phyloP scores from a whole-genome alignment of 2,329 filamentous ascomycete species.

The Pseudogymnoascus pannorum region DNA sequence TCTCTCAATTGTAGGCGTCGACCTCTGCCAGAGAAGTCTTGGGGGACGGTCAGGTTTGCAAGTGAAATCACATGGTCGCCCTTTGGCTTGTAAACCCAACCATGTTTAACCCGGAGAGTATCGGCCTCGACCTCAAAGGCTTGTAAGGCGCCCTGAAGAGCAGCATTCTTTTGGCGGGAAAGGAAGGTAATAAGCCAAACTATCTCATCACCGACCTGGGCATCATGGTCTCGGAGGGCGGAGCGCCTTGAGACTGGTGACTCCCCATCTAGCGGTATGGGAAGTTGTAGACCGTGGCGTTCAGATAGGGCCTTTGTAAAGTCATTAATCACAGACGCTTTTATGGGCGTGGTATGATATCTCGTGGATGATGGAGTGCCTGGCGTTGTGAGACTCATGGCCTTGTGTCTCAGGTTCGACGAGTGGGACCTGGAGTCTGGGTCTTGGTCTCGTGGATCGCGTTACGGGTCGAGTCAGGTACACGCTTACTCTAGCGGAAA shows the following conservation, averaged over 20 bases:
- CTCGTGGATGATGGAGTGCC: not conserved
- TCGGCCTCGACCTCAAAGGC: not conserved
- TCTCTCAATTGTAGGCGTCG: slow-evolving; percentile 1
- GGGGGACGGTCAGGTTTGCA: not conserved
- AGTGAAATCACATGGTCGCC: slow-evolving; percentile 15
- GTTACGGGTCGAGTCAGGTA: not conserved
- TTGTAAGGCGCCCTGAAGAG: not conserved
- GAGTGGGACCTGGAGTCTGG: not conserved
- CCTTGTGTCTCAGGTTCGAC: not conserved
- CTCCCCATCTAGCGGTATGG: not conserved
- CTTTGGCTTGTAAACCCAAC: slow-evolving; percentile 14
- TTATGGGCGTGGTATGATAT: not conserved
- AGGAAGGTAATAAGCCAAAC: not conserved
- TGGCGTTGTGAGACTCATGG: slow-evolving; percentile 4
- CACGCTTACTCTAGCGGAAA: too few relatives aligned
- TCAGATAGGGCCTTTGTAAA: not conserved
- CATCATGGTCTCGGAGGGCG: not conserved
- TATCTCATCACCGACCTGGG: not conserved
- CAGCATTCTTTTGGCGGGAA: not conserved
- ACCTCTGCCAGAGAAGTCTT: slow-evolving; percentile 6
- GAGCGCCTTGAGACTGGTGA: not conserved
- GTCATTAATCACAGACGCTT: not conserved
- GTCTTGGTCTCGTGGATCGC: not conserved
- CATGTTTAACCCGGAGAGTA: not conserved
- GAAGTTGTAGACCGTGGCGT: not conserved